A percentile compares a stretch with the other conserved stretches of the same genome.
These are phyloP conservation scores for Triticum dicoccoides DNA, from an alignment of 176 grass and related monocot genomes.

Conservation along the genomic window DNA sequence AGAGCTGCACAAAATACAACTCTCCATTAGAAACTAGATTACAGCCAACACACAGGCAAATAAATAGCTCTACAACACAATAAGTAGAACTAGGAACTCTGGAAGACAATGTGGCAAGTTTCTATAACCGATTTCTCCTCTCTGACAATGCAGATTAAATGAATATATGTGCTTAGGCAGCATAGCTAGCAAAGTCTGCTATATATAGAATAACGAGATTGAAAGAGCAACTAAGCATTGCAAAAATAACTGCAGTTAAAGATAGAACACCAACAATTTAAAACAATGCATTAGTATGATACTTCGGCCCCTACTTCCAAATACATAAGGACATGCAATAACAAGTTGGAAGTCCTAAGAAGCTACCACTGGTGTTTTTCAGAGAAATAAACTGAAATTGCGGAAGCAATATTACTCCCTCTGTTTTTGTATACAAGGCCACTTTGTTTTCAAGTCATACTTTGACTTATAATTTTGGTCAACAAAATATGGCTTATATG, in stretches of 20 bases:
- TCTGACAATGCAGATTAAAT: conserved; percentile 17
- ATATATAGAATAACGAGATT: not conserved
- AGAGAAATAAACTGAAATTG: not conserved
- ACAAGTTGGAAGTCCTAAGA: not conserved
- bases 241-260: not conserved
- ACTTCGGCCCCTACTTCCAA: not conserved
- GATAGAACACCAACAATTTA: not conserved
- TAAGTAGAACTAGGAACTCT: conserved; percentile 6
- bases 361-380: not conserved
- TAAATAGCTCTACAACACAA: not conserved
- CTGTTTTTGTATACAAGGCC: no score
- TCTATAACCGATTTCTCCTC: not conserved
- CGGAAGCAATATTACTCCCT: not conserved
- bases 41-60: not conserved
- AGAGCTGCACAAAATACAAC: conserved; percentile 59
- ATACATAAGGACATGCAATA: not conserved
- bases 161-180: not conserved
- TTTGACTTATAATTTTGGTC: no score
- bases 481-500: no score
- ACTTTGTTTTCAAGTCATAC: no score
- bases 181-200: not conserved
- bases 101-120: not conserved
- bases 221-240: not conserved
- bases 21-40: conserved; percentile 18
- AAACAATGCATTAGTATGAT: not conserved